phyloP scores from a whole-genome alignment of 176 grass and related monocot species.

The Musa schizocarpa region DNA sequence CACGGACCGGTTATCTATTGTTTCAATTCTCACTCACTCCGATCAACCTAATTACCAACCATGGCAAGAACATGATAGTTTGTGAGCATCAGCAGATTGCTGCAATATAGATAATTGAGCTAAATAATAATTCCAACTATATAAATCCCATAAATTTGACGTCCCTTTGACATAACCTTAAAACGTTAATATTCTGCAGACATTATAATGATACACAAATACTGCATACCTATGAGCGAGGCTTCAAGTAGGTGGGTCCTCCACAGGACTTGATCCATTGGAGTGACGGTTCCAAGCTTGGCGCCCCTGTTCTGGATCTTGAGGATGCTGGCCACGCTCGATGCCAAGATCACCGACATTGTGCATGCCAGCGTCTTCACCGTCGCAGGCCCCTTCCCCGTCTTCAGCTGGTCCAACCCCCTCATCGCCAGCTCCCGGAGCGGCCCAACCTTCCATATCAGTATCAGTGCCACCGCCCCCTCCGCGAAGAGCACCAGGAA shows the following conservation, averaged over 20 bases:
- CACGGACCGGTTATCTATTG: too few relatives aligned
- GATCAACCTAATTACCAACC: too few relatives aligned
- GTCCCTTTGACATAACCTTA: neutral
- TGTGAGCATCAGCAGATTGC: too few relatives aligned
- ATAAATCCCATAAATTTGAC: neutral
- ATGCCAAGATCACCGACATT: constrained; percentile 64
- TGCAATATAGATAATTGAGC: too few relatives aligned
- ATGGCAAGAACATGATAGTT: too few relatives aligned
- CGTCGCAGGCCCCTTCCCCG: constrained; percentile 68
- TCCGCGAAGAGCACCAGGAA: constrained; percentile 79
- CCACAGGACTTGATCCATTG: constrained; percentile 99
- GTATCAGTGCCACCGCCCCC: constrained; percentile 65
- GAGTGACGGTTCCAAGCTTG: constrained; percentile 68
- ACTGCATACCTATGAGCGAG: constrained; percentile 67
- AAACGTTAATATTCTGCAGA: too few relatives aligned
- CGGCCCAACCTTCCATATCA: constrained; percentile 86
- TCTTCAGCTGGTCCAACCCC: constrained; percentile 61
- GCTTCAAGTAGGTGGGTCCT: constrained; percentile 83
- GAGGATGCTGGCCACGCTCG: constrained; percentile 64
- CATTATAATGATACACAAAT: too few relatives aligned
- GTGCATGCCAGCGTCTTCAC: constrained; percentile 91
- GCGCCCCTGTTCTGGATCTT: constrained; percentile 74
- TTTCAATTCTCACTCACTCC: too few relatives aligned
- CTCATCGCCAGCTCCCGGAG: constrained; percentile 78
- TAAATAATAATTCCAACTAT: neutral